A percentile compares a stretch with the other conserved stretches of the same genome.
Conservation (phyloP, 805 yeast genomes). For the Ascoidea rubescens region DNA sequence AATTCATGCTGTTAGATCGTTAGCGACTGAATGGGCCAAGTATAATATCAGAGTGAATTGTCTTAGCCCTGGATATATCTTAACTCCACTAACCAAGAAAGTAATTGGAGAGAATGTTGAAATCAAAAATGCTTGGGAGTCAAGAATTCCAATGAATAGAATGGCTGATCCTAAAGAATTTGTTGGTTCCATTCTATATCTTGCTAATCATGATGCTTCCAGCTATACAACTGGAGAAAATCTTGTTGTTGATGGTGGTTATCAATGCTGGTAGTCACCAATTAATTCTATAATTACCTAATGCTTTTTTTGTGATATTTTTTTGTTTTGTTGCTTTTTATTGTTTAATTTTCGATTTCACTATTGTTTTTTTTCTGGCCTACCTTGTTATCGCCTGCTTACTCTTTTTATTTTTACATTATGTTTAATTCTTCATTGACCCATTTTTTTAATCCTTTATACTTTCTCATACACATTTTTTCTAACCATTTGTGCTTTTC, state of each 20-base stretch:
- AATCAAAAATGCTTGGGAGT: constrained; percentile 60
- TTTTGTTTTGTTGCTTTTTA: no score
- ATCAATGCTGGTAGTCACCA: constrained; percentile 52
- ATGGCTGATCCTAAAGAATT: constrained; percentile 81
- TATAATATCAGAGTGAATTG: constrained; percentile 67
- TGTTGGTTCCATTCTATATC: constrained; percentile 61
- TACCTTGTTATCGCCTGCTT: no score
- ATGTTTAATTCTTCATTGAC: no score
- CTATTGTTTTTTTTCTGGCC: no score
- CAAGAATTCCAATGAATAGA: constrained; percentile 61
- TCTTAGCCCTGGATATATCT: constrained; percentile 68
- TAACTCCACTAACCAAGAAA: constrained; percentile 62
- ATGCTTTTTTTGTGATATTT: no score
- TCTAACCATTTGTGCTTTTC: no score
- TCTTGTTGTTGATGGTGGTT: constrained; percentile 77
- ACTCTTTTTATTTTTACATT: no score
- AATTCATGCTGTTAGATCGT: constrained; percentile 59
- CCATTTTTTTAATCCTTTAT: no score
- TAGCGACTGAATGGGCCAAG: constrained; percentile 76
- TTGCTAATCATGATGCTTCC: constrained; percentile 57
- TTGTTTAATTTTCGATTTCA: no score
- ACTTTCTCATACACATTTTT: no score
- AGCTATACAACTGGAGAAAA: constrained; percentile 78
- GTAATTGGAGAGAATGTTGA: constrained; percentile 46
- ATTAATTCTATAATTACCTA: no score